A percentile compares a stretch with the other conserved stretches of the same genome.
Evolutionary conservation across 176 grass and related monocot genomes (phyloP).

Genomic region (Melocanna baccifera): DNA sequence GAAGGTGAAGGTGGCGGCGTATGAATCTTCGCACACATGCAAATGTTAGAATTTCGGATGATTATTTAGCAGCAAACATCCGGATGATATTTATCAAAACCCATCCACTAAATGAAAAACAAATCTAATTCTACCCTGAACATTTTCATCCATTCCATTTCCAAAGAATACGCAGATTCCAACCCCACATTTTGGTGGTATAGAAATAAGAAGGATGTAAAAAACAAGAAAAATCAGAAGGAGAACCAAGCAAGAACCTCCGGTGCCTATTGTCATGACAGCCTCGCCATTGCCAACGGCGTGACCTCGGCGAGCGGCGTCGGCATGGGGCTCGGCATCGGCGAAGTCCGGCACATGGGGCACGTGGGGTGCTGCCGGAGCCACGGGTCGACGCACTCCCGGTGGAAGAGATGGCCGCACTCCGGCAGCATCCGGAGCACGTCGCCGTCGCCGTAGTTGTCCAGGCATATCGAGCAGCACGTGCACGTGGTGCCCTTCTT

Average conservation of each 20-base stretch:
- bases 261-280: constrained; percentile 12
- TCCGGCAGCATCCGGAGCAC: constrained; percentile 78
- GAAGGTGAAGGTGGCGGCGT: too few species aligned
- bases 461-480: constrained; percentile 85
- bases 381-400: constrained; percentile 84
- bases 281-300: constrained; percentile 42
- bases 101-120: too few species aligned
- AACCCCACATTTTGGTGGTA: not conserved
- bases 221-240: constrained; percentile 3
- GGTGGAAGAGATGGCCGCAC: constrained; percentile 82
- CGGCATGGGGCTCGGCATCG: constrained; percentile 71
- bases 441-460: constrained; percentile 76
- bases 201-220: not conserved
- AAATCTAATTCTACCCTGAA: constrained; percentile 19
- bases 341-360: constrained; percentile 86
- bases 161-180: not conserved
- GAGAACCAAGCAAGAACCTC: constrained; percentile 3
- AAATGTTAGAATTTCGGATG: too few species aligned
- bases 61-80: too few species aligned
- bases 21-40: too few species aligned
- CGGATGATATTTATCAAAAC: too few species aligned
- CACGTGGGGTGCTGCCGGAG: constrained; percentile 73
- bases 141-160: not conserved
- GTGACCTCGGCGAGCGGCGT: constrained; percentile 70
- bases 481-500: constrained; percentile 50